Percentiles rank a stretch among this genome's conserved stretches.
These are phyloP conservation scores for Eragrostis curvula DNA, from an alignment of 176 grass and related monocot genomes.

Conservation along the genomic window DNA sequence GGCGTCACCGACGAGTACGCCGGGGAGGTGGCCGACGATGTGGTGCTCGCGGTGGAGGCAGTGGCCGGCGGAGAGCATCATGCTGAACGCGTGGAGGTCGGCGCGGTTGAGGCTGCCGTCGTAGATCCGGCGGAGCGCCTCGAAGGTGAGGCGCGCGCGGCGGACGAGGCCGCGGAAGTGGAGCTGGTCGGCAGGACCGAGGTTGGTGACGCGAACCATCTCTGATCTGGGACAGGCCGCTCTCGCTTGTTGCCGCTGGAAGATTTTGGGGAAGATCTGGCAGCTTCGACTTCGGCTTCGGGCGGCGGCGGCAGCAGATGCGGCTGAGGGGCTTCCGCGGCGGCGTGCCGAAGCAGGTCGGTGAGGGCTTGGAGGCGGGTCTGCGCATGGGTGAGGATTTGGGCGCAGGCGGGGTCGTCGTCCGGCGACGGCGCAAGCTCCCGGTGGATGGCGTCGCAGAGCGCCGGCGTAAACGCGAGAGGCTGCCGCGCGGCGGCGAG, in stretches of 20 bases:
- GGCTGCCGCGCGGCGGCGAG: neutral
- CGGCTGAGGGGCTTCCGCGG: neutral
- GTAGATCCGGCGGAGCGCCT: constrained; percentile 53
- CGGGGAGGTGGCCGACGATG: constrained; percentile 74
- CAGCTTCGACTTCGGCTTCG: neutral
- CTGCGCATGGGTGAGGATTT: constrained; percentile 34
- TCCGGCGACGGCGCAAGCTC: constrained; percentile 39
- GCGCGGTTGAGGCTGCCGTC: constrained; percentile 42
- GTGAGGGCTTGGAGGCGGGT: constrained; percentile 17
- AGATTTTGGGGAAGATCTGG: constrained; percentile 11
- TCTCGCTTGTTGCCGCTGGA: constrained; percentile 19
- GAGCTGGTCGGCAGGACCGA: constrained; percentile 36
- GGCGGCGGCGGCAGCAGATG: neutral
- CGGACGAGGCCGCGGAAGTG: constrained; percentile 58
- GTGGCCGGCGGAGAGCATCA: constrained; percentile 54
- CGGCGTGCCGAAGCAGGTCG: neutral
- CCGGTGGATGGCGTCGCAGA: constrained; percentile 15
- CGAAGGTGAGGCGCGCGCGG: constrained; percentile 75
- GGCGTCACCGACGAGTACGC: constrained; percentile 69
- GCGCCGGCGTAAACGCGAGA: constrained; percentile 33
- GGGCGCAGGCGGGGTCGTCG: constrained; percentile 23
- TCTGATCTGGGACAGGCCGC: constrained; percentile 47
- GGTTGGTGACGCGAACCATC: constrained; percentile 62
- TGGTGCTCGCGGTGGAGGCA: constrained; percentile 63
- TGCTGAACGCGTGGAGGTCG: constrained; percentile 63